Base-by-base conservation (phyloP, 2,329 filamentous ascomycete genomes). In the Thielaviopsis punctulata region DNA sequence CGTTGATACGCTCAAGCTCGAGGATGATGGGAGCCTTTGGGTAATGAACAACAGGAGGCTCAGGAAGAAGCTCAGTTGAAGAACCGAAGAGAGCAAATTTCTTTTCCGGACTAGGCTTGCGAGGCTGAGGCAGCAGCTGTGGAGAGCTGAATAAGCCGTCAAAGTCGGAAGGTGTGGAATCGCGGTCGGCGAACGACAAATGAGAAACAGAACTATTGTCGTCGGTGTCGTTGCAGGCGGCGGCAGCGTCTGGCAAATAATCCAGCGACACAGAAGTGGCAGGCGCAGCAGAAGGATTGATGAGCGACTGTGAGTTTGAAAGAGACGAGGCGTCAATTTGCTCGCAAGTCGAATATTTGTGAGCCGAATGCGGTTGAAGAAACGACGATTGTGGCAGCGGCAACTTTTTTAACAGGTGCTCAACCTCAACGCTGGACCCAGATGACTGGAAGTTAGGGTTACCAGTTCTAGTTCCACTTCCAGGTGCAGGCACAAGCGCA, bases 401-500 rank as follows among this genome's bases (percentile, higher is more conserved):
- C 43, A 43, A 52, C 44, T 52, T 47, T 52, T 52, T 52, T 33
- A 21, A 52, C 25, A 51, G 41, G 39, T 46, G 30, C 36, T 23
- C 39, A 27, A 22, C 44, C 36, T 23, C 39, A 27, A 22, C 50
- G 24, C 27, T 41, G 27, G 50, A 46, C 50, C 43, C 44, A 54
- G 45, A 39, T 43, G 45, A 27, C 23, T 36, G 52, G 43, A 13
- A 51, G 45, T 48, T 52, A 51, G 49, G 50, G 52, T 51, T 54
- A 25, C 19, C 18, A n/a, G 52, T 23, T 24, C 27, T 49, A 25
- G 45, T 23, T 19, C 13, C 49, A 19, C 23, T 45, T 33, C 41
- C 44, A 22, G 41, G 24, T 36, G 39, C 25, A 13, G 30, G 10
- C 19, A 49, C 25, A 30, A 15, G 47, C 25, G 18, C 27, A 36